Percentiles rank a stretch among this genome's conserved stretches.
These are phyloP conservation scores for Phoma sp. DNA, from an alignment of 2,329 filamentous ascomycete species.

Conservation along the genomic window DNA sequence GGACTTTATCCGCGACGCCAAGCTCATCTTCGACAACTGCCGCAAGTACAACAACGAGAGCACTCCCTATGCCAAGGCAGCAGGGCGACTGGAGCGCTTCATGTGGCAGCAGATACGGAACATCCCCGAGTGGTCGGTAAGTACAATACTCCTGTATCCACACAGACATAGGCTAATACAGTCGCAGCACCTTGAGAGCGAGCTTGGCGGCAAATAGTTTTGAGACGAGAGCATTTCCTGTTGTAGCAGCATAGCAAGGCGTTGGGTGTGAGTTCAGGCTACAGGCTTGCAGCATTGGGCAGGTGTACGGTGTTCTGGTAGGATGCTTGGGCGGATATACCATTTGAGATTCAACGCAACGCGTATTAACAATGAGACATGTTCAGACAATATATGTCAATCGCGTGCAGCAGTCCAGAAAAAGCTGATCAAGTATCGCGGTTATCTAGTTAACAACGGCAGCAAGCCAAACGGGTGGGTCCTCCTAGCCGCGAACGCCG, in stretches of 20 bases:
- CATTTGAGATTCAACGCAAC: conserved; percentile 1
- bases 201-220: conserved; percentile 35
- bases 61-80: conserved; percentile 93
- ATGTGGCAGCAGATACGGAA: conserved; percentile 94
- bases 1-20: conserved; percentile 88
- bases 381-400: not conserved
- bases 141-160: conserved; percentile 8
- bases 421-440: not conserved
- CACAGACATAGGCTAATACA: conserved; percentile 5
- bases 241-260: conserved; percentile 10
- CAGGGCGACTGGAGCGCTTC: conserved; percentile 89
- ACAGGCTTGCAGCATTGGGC: conserved; percentile 18
- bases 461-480: conserved; percentile 3
- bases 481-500: conserved; percentile 8
- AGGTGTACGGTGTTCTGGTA: conserved; percentile 17
- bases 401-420: not conserved
- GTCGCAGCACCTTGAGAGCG: conserved; percentile 38
- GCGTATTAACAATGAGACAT: not conserved
- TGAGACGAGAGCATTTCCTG: not conserved
- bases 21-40: conserved; percentile 92
- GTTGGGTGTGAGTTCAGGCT: not conserved
- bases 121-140: conserved; percentile 80
- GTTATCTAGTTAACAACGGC: not conserved
- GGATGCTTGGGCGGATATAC: conserved; percentile 7
- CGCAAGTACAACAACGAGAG: conserved; percentile 95